These are phyloP conservation scores for Aschersonia sp. DNA, from an alignment of 2,329 filamentous ascomycete species.

Conservation along the genomic window DNA sequence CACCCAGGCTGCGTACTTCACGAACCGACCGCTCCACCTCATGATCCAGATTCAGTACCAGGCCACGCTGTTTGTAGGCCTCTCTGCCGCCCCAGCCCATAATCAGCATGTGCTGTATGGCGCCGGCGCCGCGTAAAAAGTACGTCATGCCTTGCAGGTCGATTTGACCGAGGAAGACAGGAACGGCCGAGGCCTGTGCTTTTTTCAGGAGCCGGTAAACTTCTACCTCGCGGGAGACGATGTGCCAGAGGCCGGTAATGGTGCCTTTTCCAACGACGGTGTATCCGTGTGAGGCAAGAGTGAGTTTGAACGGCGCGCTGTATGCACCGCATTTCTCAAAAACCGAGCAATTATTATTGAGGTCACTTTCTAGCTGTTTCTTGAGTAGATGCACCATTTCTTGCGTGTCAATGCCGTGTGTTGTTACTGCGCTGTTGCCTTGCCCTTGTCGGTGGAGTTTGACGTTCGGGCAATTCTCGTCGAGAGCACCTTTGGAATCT, in stretches of 20 bases:
- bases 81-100: constrained; percentile 2
- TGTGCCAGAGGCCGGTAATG: not conserved
- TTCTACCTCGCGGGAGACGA: not conserved
- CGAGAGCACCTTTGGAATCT: not conserved
- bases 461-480: constrained; percentile 1
- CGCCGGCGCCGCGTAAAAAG: not conserved
- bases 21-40: not conserved
- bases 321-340: not conserved
- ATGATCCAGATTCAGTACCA: not conserved
- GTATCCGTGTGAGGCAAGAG: constrained; percentile 1
- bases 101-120: constrained; percentile 1
- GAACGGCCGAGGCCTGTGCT: not conserved
- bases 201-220: constrained; percentile 1
- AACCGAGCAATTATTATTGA: not conserved
- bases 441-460: not conserved
- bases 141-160: constrained; percentile 1
- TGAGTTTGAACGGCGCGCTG: constrained; percentile 2
- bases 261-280: constrained; percentile 3
- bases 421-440: not conserved
- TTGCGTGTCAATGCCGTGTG: not conserved
- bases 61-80: not conserved
- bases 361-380: not conserved
- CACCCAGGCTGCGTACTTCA: not conserved
- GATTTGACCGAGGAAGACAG: constrained; percentile 1
- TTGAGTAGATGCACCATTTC: not conserved